phyloP scores from a whole-genome alignment of 1,284 basidiomycete genomes.

The Cryptococcus sp. region DNA sequence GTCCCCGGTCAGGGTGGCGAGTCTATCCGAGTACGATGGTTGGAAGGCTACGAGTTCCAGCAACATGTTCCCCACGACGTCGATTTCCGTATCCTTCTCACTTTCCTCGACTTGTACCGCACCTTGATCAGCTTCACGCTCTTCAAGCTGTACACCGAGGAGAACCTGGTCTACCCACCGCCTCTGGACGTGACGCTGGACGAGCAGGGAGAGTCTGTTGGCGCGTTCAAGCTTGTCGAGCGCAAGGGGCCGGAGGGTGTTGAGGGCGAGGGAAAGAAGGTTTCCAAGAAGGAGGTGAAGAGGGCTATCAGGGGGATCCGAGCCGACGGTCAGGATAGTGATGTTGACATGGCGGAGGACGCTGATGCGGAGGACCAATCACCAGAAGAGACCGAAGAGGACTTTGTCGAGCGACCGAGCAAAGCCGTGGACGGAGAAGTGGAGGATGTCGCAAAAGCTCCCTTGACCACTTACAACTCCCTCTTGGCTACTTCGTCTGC shows the following conservation, averaged over 20 bases:
- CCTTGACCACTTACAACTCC: slow-evolving; percentile 77
- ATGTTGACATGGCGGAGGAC: slow-evolving; percentile 53
- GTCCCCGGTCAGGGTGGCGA: slow-evolving; percentile 73
- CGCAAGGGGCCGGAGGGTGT: slow-evolving; percentile 54
- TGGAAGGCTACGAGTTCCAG: slow-evolving; percentile 97
- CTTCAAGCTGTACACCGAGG: slow-evolving; percentile 97
- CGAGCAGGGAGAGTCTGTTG: slow-evolving; percentile 84
- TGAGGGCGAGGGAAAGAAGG: slow-evolving; percentile 36
- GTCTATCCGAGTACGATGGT: slow-evolving; percentile 78
- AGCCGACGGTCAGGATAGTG: slow-evolving; percentile 28
- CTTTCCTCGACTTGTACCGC: slow-evolving; percentile 98
- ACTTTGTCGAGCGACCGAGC: slow-evolving; percentile 61
- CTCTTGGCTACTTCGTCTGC: slow-evolving; percentile 58
- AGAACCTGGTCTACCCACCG: slow-evolving; percentile 91
- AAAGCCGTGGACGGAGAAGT: slow-evolving; percentile 58
- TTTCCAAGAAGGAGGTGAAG: slow-evolving; percentile 53
- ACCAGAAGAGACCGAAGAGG: slow-evolving; percentile 54
- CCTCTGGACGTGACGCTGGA: slow-evolving; percentile 82
- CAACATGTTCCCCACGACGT: slow-evolving; percentile 94
- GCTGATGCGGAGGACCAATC: slow-evolving; percentile 44
- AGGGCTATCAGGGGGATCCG: slow-evolving; percentile 59
- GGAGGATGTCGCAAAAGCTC: slow-evolving; percentile 55
- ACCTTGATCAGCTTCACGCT: slow-evolving; percentile 93
- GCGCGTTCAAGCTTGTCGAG: slow-evolving; percentile 79
- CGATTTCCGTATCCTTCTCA: slow-evolving; percentile 97